Base-by-base conservation (phyloP, 805 yeast species). In the Candida caryicola region DNA sequence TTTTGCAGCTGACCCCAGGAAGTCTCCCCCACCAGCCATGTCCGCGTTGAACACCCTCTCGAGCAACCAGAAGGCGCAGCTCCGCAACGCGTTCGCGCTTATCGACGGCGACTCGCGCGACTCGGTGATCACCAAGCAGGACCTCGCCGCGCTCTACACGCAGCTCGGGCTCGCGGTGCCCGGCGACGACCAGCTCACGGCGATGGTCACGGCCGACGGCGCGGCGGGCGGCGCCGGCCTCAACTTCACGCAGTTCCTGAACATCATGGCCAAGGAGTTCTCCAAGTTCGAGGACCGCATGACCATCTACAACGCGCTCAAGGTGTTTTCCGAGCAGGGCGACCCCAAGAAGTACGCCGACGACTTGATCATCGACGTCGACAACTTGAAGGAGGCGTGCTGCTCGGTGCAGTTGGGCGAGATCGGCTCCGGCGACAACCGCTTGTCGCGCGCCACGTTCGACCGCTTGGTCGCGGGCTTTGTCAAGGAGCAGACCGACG, bases 71-170 rank as follows among this genome's bases (percentile, higher is more conserved):
- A 77, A 86, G 17, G 66, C 77, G 12, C 82, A 76, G 46, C 68
- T 85, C 39, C 73, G 85, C 40, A 84, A 85, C 47, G 80, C 93
- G 1, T 90, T 89, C 58, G 79, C 85, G 19, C 59, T 86, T 49
- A 77, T 90, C 5, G 96, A 90, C 54, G 83, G 83, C 26, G 91
- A 90, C 28, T 60, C 71, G 44, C 79, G 82, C 17, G 95, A 89
- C 51, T 87, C 88, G 1, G 54, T 59, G 4, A 78, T 85, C 30
- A 64, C 82, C 1, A 52, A 59, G 21, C 57, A 66, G 1, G 93
- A 85, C 57, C 52, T 90, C 37, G 65, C 62, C 27, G 67, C 73
- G 16, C 68, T 82, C 13, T 71, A 79, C 44, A 64, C 72, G 29
- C 73, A 76, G 8, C 46, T 82, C 12, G 85, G 82, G 1, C 71